Evolutionary conservation across 257 asterid species (phyloP).

Genomic region (Solanum chiquidenum): DNA sequence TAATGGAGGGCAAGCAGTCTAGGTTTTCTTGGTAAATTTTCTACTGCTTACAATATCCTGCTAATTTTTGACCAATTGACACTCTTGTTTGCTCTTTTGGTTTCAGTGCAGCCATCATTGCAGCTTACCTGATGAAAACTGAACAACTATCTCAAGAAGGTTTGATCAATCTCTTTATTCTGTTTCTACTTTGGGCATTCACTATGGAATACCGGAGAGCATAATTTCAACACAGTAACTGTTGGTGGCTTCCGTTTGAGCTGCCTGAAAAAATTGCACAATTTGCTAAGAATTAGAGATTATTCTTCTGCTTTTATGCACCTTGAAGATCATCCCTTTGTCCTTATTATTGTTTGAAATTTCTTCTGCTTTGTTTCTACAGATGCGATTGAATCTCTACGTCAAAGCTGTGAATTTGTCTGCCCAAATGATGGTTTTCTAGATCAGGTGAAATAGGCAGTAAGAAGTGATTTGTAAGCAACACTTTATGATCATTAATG

Average conservation of each 20-base stretch:
- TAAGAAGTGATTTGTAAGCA: not conserved
- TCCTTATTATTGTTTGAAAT: not conserved
- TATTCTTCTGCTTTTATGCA: not conserved
- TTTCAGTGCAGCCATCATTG: slow-evolving; percentile 89
- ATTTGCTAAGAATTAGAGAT: not conserved
- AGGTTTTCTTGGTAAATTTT: not conserved
- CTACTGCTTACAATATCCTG: slow-evolving; percentile 7
- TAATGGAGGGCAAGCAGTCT: not conserved
- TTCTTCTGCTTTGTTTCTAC: slow-evolving; percentile 3
- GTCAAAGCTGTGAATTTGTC: slow-evolving; percentile 63
- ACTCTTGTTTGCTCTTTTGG: slow-evolving; percentile 54
- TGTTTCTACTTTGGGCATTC: slow-evolving; percentile 9
- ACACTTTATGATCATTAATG: not conserved
- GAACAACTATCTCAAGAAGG: slow-evolving; percentile 86
- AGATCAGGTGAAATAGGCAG: slow-evolving; percentile 64
- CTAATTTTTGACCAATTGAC: slow-evolving; percentile 42
- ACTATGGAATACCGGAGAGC: slow-evolving; percentile 3
- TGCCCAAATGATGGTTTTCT: slow-evolving; percentile 94
- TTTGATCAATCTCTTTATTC: slow-evolving; percentile 15
- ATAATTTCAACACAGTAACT: not conserved
- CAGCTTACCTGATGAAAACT: slow-evolving; percentile 93
- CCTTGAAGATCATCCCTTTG: not conserved
- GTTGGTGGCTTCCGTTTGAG: slow-evolving; percentile 4
- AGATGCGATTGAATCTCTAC: slow-evolving; percentile 86
- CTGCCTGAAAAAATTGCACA: not conserved